These are phyloP conservation scores for Umbilicaria muhlenbergii DNA, from an alignment of 495 filamentous ascomycete genomes.

Conservation along the genomic window DNA sequence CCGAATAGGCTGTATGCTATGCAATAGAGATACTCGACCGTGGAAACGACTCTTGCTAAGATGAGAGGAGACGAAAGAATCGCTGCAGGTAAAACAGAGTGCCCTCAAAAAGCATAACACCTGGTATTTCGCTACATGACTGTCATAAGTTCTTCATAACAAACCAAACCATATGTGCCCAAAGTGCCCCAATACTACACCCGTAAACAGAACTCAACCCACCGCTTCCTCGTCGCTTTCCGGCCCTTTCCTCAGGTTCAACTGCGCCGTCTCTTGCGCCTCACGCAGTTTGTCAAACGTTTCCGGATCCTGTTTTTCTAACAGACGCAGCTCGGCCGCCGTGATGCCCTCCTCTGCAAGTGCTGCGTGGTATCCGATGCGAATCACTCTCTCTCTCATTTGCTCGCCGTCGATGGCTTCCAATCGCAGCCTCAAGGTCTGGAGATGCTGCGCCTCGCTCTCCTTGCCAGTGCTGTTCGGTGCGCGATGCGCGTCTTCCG, in stretches of 20 bases:
- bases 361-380: slow-evolving; percentile 38
- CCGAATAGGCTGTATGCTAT: too few relatives aligned
- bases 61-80: too few relatives aligned
- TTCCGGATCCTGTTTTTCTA: slow-evolving; percentile 40
- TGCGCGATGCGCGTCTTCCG: slow-evolving; percentile 20
- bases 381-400: slow-evolving; percentile 35
- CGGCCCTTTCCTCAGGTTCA: slow-evolving; percentile 29
- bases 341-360: slow-evolving; percentile 43
- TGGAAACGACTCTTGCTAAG: too few relatives aligned
- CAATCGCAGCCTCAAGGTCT: slow-evolving; percentile 41
- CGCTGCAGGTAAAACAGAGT: too few relatives aligned
- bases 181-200: neutral
- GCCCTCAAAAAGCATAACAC: neutral
- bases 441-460: slow-evolving; percentile 39
- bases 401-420: slow-evolving; percentile 50
- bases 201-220: too few relatives aligned
- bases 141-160: neutral
- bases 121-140: neutral
- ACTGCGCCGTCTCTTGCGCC: slow-evolving; percentile 48
- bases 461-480: slow-evolving; percentile 22
- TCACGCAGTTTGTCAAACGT: slow-evolving; percentile 50
- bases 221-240: neutral
- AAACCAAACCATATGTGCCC: neutral
- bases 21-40: too few relatives aligned
- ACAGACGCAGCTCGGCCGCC: slow-evolving; percentile 32